Percentiles rank a stretch among this genome's conserved stretches.
phyloP scores from a whole-genome alignment of 441 rosid species.

The Adansonia madagascariensis region DNA sequence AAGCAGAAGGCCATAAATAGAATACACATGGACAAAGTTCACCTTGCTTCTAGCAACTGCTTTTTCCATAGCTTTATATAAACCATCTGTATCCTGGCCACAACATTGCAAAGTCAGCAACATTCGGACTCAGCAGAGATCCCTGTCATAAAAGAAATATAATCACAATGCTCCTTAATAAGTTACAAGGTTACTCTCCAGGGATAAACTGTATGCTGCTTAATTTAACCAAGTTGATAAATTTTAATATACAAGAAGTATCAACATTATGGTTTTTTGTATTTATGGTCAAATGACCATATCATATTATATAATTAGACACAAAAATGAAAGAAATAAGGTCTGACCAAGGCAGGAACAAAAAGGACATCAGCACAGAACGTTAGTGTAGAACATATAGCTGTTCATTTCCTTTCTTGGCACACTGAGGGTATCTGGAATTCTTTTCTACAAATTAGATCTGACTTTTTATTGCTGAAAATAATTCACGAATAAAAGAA shows the following conservation, averaged over 20 bases:
- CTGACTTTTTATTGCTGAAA: not conserved
- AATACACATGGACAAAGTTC: slow-evolving; percentile 27
- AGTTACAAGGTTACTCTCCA: slow-evolving; percentile 40
- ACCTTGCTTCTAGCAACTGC: slow-evolving; percentile 74
- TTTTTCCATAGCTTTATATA: slow-evolving; percentile 64
- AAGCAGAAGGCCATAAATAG: slow-evolving; percentile 20
- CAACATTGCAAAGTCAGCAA: slow-evolving; percentile 85
- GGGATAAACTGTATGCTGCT: slow-evolving; percentile 32
- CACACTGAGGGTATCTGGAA: not conserved
- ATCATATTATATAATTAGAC: slow-evolving; percentile 13
- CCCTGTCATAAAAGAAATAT: slow-evolving; percentile 66
- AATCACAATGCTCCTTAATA: slow-evolving; percentile 60
- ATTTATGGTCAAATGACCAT: not conserved
- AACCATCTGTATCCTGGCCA: slow-evolving; percentile 79
- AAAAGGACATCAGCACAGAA: not conserved
- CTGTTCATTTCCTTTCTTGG: not conserved
- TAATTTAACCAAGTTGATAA: slow-evolving; percentile 13
- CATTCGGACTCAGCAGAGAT: slow-evolving; percentile 62
- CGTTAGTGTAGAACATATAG: not conserved
- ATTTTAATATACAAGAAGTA: slow-evolving; percentile 2
- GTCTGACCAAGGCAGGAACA: not conserved
- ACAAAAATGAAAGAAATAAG: not conserved
- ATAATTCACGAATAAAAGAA: not conserved
- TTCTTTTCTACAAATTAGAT: slow-evolving; percentile 9
- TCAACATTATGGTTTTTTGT: not conserved